These are phyloP conservation scores for Suillus subaureus DNA, from an alignment of 768 basidiomycete species.

Conservation along the genomic window DNA sequence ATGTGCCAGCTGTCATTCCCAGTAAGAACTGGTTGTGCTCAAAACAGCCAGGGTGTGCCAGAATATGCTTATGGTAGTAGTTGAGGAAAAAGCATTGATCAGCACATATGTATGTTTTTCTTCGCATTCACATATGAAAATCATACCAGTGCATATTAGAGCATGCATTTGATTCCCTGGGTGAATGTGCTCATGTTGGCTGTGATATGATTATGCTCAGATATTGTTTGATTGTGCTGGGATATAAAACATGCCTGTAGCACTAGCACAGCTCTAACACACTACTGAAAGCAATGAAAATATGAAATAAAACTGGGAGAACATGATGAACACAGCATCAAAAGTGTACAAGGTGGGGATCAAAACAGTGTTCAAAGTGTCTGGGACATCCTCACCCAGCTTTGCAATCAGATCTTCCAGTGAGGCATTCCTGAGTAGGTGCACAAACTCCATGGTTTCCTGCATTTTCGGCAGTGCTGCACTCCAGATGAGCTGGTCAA, in stretches of 20 bases:
- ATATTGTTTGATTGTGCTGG: background rate
- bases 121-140: background rate
- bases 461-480: background rate
- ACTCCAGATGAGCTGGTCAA: background rate
- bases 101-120: background rate
- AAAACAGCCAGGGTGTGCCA: too few relatives aligned
- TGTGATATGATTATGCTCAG: background rate
- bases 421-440: conserved; percentile 13
- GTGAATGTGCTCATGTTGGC: background rate
- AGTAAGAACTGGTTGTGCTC: too few relatives aligned
- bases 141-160: background rate
- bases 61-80: too few relatives aligned
- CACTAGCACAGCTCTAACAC: background rate
- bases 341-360: background rate
- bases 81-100: background rate
- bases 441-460: conserved; percentile 14
- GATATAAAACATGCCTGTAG: background rate
- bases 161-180: background rate
- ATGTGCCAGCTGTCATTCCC: too few relatives aligned
- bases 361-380: too few relatives aligned
- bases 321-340: background rate
- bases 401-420: conserved; percentile 13
- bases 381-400: conserved; percentile 20
- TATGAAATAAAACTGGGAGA: background rate
- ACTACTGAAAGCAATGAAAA: background rate